Evolutionary conservation across 2,329 filamentous ascomycete genomes (phyloP).

Genomic region (Coniella lustricola): DNA sequence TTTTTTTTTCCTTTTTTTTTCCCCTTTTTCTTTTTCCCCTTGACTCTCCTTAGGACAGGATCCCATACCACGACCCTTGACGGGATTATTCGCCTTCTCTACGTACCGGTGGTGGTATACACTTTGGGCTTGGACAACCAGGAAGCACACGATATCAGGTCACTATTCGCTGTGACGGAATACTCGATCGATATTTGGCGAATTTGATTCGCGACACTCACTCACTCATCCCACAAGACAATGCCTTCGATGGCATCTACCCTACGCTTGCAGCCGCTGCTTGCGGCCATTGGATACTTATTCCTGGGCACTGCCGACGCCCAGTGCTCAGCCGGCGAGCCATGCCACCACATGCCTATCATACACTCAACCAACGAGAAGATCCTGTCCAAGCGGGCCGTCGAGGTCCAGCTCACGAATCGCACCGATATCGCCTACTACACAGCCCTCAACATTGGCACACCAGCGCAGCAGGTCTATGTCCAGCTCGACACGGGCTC

Average conservation of each 20-base stretch:
- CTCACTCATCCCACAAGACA: too few relatives aligned
- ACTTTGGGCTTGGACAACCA: not conserved
- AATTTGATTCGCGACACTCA: constrained; percentile 11
- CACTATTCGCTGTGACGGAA: not conserved
- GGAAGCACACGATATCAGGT: not conserved
- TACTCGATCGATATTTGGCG: constrained; percentile 15
- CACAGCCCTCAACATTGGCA: constrained; percentile 42
- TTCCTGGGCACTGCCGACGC: constrained; percentile 13
- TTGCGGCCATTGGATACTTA: constrained; percentile 16
- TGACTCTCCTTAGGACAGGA: not conserved
- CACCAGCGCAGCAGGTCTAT: constrained; percentile 44
- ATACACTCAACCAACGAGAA: constrained; percentile 36
- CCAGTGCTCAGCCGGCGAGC: constrained; percentile 18
- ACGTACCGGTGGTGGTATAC: not conserved
- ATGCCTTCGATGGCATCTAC: constrained; percentile 25
- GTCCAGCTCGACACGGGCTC: constrained; percentile 54
- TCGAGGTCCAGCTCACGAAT: constrained; percentile 40
- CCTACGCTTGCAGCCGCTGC: constrained; percentile 19
- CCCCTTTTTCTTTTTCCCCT: not conserved
- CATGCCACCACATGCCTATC: constrained; percentile 34
- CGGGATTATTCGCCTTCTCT: not conserved
- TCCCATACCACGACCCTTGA: not conserved
- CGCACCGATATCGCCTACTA: constrained; percentile 49
- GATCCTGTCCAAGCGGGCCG: constrained; percentile 34
- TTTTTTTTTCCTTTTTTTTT: not conserved